These are phyloP conservation scores for Pythium folliculosum DNA, from an alignment of 352 stramenopile genomes.

Conservation along the genomic window DNA sequence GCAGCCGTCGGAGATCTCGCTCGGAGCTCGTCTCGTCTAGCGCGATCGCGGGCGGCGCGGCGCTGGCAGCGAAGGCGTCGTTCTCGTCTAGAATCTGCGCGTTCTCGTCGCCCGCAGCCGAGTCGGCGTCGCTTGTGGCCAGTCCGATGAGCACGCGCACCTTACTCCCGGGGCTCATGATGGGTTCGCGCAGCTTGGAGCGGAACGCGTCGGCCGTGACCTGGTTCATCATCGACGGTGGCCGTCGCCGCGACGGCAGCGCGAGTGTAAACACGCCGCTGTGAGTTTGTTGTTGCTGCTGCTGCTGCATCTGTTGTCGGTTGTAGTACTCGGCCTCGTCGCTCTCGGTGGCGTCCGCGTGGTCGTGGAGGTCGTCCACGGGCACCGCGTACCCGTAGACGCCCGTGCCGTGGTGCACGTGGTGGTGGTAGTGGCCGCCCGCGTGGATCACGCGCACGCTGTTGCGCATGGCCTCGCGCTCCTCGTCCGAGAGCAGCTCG, in stretches of 20 bases:
- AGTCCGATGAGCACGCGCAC: slow-evolving; percentile 48
- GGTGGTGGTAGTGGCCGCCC: slow-evolving; percentile 11
- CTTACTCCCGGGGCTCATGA: slow-evolving; percentile 71
- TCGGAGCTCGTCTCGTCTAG: slow-evolving; percentile 16
- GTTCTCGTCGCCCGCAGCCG: slow-evolving; percentile 16
- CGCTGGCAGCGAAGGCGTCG: not conserved
- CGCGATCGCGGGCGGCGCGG: not conserved
- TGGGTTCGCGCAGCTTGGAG: slow-evolving; percentile 66
- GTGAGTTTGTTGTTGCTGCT: too few species aligned
- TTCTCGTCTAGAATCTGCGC: slow-evolving; percentile 3
- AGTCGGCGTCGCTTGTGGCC: slow-evolving; percentile 10
- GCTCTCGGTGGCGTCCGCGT: slow-evolving; percentile 28
- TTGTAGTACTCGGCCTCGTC: slow-evolving; percentile 31
- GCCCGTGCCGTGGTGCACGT: slow-evolving; percentile 9
- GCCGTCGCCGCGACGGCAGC: slow-evolving; percentile 13
- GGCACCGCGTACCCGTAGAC: slow-evolving; percentile 19
- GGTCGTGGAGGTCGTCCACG: slow-evolving; percentile 8
- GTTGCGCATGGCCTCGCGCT: slow-evolving; percentile 30
- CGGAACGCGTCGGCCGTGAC: slow-evolving; percentile 69
- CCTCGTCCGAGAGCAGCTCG: slow-evolving; percentile 30
- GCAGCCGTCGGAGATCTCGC: slow-evolving; percentile 18
- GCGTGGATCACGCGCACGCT: slow-evolving; percentile 27
- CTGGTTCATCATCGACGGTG: slow-evolving; percentile 40
- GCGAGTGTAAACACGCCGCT: slow-evolving; percentile 2
- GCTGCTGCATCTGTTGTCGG: slow-evolving; percentile 16